phyloP scores from a whole-genome alignment of 176 grass and related monocot species.

The Eleusine coracana region DNA sequence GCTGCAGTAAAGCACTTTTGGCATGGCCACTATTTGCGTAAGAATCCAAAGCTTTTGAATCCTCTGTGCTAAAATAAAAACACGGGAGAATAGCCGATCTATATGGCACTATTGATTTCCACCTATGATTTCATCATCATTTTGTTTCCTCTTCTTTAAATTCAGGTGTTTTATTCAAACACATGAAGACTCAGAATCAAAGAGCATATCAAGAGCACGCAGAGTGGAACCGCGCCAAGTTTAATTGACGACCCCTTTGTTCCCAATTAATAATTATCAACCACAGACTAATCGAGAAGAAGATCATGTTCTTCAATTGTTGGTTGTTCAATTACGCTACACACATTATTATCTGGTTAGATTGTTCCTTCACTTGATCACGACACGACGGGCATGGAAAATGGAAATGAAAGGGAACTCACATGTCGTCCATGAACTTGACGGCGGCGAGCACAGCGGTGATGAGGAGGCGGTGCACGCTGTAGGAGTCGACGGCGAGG shows the following conservation, averaged over 20 bases:
- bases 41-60: conserved; percentile 40
- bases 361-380: conserved; percentile 7
- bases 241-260: neutral
- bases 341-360: too few species aligned
- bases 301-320: neutral
- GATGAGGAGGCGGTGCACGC: conserved; percentile 73
- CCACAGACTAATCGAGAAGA: conserved; percentile 14
- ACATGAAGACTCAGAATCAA: neutral
- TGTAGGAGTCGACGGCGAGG: conserved; percentile 67
- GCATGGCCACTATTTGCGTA: conserved; percentile 20
- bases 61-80: conserved; percentile 2
- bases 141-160: neutral
- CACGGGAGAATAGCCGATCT: neutral
- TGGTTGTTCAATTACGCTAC: too few species aligned
- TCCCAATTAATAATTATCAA: conserved; percentile 26
- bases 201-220: conserved; percentile 2
- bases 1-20: conserved; percentile 32
- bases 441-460: conserved; percentile 63
- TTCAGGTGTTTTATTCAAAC: neutral
- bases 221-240: neutral
- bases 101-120: neutral
- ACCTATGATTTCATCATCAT: neutral
- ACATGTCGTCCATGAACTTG: conserved; percentile 85
- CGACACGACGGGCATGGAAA: neutral
- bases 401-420: conserved; percentile 24